Percentiles rank a stretch among this genome's conserved stretches.
Conservation (phyloP, 2,329 filamentous ascomycete genomes). For the Stachybotrys elegans region DNA sequence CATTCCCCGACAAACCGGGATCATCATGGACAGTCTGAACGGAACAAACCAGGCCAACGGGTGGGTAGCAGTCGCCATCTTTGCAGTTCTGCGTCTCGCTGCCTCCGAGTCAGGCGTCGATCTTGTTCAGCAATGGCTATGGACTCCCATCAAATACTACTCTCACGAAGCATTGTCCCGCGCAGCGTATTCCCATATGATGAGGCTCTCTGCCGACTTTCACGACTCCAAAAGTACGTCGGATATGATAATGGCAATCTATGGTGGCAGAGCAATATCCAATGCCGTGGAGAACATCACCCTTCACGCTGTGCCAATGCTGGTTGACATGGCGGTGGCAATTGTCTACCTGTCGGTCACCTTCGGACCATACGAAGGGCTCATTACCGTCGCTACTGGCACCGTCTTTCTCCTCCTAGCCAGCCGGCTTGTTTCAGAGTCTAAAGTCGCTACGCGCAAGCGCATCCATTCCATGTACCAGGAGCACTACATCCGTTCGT, state of each 20-base stretch:
- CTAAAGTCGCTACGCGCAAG: constrained; percentile 43
- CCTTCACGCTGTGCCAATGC: constrained; percentile 53
- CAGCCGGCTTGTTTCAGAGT: constrained; percentile 43
- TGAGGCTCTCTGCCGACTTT: constrained; percentile 57
- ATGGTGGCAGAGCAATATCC: constrained; percentile 47
- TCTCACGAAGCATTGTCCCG: constrained; percentile 48
- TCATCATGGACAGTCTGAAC: constrained; percentile 67
- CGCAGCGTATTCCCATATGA: constrained; percentile 54
- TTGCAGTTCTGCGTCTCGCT: constrained; percentile 45
- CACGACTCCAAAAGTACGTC: constrained; percentile 57
- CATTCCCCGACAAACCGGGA: constrained; percentile 75
- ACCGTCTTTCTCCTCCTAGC: constrained; percentile 52
- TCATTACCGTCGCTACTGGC: constrained; percentile 56
- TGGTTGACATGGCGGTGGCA: constrained; percentile 55
- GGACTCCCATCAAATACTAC: constrained; percentile 54
- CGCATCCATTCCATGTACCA: constrained; percentile 49
- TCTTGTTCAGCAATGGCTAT: constrained; percentile 49
- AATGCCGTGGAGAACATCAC: constrained; percentile 53
- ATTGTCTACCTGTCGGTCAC: constrained; percentile 54
- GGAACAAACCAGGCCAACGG: constrained; percentile 40
- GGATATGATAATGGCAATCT: constrained; percentile 53
- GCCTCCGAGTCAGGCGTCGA: constrained; percentile 51
- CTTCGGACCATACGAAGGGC: constrained; percentile 56
- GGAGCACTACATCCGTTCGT: constrained; percentile 50
- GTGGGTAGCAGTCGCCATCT: constrained; percentile 48